Percentiles rank a stretch among this genome's conserved stretches.
These are phyloP conservation scores for Ceratobasidium sp. DNA, from an alignment of 1,284 basidiomycete genomes.

Conservation along the genomic window DNA sequence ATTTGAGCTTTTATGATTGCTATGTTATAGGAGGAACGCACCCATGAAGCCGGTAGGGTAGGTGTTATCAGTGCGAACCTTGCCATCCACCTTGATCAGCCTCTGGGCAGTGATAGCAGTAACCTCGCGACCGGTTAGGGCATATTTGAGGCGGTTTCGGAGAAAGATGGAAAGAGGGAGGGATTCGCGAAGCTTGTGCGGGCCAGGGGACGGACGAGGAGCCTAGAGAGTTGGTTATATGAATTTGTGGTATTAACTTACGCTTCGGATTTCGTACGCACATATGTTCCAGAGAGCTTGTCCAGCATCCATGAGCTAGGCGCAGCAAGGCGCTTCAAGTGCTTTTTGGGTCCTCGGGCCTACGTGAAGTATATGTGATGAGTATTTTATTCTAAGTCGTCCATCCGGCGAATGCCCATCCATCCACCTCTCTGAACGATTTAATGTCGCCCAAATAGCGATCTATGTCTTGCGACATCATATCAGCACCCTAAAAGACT, in stretches of 20 bases:
- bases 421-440: conserved; percentile 1
- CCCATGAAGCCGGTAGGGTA: conserved; percentile 99
- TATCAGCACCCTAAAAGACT: background rate
- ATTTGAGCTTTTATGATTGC: conserved; percentile 24
- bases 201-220: conserved; percentile 96
- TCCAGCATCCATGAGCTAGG: conserved; percentile 99
- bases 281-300: conserved; percentile 98
- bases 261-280: conserved; percentile 63
- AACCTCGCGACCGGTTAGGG: conserved; percentile 96
- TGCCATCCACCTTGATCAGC: conserved; percentile 98
- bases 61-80: conserved; percentile 98
- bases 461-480: background rate
- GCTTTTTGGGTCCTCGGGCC: conserved; percentile 99
- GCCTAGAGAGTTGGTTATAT: conserved; percentile 67
- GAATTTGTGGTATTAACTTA: conserved; percentile 16
- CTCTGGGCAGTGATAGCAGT: conserved; percentile 95
- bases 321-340: conserved; percentile 97
- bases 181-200: conserved; percentile 98
- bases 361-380: conserved; percentile 55
- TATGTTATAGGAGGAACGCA: conserved; percentile 59
- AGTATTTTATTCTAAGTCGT: background rate
- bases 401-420: conserved; percentile 26
- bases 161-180: conserved; percentile 96
- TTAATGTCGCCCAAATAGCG: background rate
- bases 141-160: conserved; percentile 99